Conservation (phyloP, 768 basidiomycete genomes). For the Mycena albidolilacea region DNA sequence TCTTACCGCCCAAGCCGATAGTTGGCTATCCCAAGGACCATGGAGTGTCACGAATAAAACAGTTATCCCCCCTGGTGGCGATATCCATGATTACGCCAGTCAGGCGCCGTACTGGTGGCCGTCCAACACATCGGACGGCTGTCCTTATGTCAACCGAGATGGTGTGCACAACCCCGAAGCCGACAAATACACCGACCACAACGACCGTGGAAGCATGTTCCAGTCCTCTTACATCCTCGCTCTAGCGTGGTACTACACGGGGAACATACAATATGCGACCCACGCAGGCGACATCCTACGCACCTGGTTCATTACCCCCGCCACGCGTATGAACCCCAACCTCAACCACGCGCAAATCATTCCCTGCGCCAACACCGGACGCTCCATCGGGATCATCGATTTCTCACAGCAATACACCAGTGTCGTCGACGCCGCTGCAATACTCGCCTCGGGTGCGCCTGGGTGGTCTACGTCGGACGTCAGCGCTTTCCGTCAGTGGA, state of each 20-base stretch:
- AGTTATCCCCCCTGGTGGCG: conserved; percentile 13
- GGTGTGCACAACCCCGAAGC: conserved; percentile 44
- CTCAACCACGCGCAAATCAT: conserved; percentile 55
- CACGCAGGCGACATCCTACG: conserved; percentile 51
- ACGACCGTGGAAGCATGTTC: conserved; percentile 53
- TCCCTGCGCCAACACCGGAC: conserved; percentile 31
- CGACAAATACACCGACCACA: conserved; percentile 41
- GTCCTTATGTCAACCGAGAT: conserved; percentile 55
- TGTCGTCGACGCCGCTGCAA: conserved; percentile 33
- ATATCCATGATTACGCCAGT: conserved; percentile 32
- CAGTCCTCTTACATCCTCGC: conserved; percentile 57
- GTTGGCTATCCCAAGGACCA: conserved; percentile 32
- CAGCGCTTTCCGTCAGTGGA: conserved; percentile 28
- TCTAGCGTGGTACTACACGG: conserved; percentile 56
- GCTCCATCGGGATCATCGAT: conserved; percentile 34
- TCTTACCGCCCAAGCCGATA: conserved; percentile 31
- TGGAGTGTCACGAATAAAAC: conserved; percentile 35
- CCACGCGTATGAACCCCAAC: conserved; percentile 59
- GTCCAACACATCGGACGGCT: conserved; percentile 48
- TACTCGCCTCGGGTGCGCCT: conserved; percentile 33
- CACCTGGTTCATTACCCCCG: conserved; percentile 57
- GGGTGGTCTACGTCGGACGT: conserved; percentile 28
- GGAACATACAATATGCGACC: conserved; percentile 49
- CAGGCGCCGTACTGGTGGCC: conserved; percentile 30
- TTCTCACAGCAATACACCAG: conserved; percentile 31